phyloP scores from a whole-genome alignment of 2,329 filamentous ascomycete genomes.

The Aspergillus arachidicola region DNA sequence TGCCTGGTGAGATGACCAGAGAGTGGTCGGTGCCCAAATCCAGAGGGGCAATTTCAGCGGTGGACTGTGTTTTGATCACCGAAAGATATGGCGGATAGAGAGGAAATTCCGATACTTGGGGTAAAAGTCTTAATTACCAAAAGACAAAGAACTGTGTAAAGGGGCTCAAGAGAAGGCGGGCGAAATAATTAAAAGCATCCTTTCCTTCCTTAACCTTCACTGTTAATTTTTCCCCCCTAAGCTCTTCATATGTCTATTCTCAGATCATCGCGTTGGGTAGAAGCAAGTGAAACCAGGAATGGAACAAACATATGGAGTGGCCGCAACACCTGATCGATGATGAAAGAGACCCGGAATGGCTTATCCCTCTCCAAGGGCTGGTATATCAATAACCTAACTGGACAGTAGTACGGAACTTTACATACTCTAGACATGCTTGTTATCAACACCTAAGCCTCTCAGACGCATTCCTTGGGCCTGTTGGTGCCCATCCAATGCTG shows the following conservation, averaged over 20 bases:
- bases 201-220: not conserved
- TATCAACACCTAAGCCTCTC: slow-evolving; percentile 12
- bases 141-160: slow-evolving; percentile 1
- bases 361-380: slow-evolving; percentile 1
- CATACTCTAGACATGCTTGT: slow-evolving; percentile 13
- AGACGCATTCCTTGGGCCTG: slow-evolving; percentile 5
- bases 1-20: slow-evolving; percentile 8
- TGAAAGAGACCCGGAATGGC: not conserved
- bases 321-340: not conserved
- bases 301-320: not conserved
- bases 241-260: not conserved
- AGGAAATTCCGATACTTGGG: not conserved
- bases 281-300: slow-evolving; percentile 5
- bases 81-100: not conserved
- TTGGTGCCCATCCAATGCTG: slow-evolving; percentile 11
- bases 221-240: not conserved
- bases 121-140: not conserved
- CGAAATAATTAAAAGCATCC: not conserved
- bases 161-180: not conserved
- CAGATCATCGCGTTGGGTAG: not conserved
- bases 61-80: slow-evolving; percentile 1
- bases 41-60: slow-evolving; percentile 10
- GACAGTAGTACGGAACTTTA: slow-evolving; percentile 13
- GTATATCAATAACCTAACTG: not conserved
- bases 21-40: slow-evolving; percentile 23